Evolutionary conservation across 768 basidiomycete genomes (phyloP).

Genomic region (Mycena olivaceomarginata): DNA sequence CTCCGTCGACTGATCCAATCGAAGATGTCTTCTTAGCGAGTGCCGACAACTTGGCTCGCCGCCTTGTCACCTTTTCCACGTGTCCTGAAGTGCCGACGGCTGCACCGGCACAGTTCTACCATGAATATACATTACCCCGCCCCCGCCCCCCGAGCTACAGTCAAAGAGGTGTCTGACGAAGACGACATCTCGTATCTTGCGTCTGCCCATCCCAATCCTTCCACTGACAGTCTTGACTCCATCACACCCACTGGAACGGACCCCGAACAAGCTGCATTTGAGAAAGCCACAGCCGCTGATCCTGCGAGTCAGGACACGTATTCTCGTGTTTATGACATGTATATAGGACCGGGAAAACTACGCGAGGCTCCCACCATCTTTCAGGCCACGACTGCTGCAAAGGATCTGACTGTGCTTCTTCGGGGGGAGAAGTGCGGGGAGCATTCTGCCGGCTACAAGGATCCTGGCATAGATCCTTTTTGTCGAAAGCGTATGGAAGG

Average conservation of each 20-base stretch:
- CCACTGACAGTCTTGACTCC: background rate
- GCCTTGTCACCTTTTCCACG: background rate
- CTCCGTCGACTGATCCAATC: background rate
- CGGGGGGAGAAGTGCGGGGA: background rate
- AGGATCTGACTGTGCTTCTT: background rate
- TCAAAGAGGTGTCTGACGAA: slow-evolving; percentile 6
- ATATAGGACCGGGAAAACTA: background rate
- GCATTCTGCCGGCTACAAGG: background rate
- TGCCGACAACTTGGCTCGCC: background rate
- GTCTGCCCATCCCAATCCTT: background rate
- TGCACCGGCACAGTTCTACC: background rate
- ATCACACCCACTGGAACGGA: background rate
- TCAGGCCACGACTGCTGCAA: background rate
- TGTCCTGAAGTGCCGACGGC: background rate
- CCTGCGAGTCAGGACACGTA: background rate
- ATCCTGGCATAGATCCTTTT: background rate
- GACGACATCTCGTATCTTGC: background rate
- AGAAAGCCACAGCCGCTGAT: background rate
- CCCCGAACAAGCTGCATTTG: background rate
- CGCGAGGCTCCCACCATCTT: background rate
- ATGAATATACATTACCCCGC: background rate
- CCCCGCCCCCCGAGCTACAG: background rate
- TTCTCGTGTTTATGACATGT: background rate
- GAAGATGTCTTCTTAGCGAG: background rate
- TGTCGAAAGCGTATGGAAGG: background rate